Evolutionary conservation across 108 stramenopile genomes (phyloP), one percentile per base, ranked within the genome.

Genomic region (Tribonema minus): DNA sequence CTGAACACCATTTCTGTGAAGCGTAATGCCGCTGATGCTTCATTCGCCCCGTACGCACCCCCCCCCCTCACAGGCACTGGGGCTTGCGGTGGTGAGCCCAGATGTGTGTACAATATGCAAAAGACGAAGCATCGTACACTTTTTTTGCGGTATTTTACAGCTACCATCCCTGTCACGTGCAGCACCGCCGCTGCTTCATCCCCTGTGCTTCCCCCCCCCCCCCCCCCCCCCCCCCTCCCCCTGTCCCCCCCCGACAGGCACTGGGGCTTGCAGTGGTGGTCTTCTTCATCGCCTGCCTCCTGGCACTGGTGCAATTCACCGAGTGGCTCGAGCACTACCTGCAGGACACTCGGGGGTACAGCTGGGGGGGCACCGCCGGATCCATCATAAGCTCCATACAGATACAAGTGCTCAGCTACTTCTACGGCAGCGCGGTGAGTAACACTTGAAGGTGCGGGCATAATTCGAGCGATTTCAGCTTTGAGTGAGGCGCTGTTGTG

Each of bases 331-430:
- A 65, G 64, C 33, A 58, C 64, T 75, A 75, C 74, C 41, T 75
- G 26, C 40, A 75, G n/a, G 9, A 31, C 34, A 40, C 35, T 25
- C 74, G 38, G 25, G 74, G 74, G 32, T 66, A 33, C 74, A 71
- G 70, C 3, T 73, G 72, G 72, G 72, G 32, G 5, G 60, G 72
- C 28, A 25, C 33, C 35, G 31, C 30, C 29, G 39, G 61, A 3
- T 63, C 61, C 20, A 23, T 73, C 1, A 37, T 73, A 0, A 37
- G 61, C 29, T 77, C 75, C 5, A 2, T 77, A 5, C 75, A 76
- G 72, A 76, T 77, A 12, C 75, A 77, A 71, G 3, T 77, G 15
- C 71, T 81, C 30, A 81, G 70, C 1, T 79, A 64, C 34, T 62
- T 71, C 2, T 82, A 72, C 69, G 64, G 79, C 0, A 23, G n/a